Percentiles rank a stretch among this genome's conserved stretches.
phyloP scores from a whole-genome alignment of 2,329 filamentous ascomycete species.

The Sporothrix brasiliensis region DNA sequence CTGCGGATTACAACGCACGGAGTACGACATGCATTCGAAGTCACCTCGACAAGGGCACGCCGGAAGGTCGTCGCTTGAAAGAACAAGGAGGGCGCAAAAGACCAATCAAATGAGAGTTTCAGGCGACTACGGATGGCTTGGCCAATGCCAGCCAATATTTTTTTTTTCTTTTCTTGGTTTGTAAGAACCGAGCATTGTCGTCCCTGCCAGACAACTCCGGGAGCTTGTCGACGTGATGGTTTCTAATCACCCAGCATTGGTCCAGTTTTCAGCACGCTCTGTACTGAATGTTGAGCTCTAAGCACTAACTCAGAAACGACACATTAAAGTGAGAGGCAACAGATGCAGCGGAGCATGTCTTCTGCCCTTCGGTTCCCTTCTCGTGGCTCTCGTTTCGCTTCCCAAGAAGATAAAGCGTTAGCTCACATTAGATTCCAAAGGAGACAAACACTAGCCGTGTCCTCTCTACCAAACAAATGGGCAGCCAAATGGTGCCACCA shows the following conservation, averaged over 20 bases:
- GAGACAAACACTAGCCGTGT: background rate
- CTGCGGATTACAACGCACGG: too few species aligned
- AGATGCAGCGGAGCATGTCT: background rate
- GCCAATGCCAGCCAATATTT: background rate
- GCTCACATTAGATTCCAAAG: background rate
- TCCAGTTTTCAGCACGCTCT: too few species aligned
- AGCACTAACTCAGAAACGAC: background rate
- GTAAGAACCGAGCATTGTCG: background rate
- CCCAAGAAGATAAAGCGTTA: too few species aligned
- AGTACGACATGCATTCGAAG: too few species aligned
- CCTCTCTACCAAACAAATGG: background rate
- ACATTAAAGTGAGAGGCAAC: background rate
- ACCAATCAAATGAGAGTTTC: background rate
- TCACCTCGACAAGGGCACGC: background rate
- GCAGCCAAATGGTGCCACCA: background rate
- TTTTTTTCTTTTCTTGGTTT: background rate
- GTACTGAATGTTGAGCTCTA: too few species aligned
- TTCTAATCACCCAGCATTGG: too few species aligned
- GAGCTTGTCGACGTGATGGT: background rate
- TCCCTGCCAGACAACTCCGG: background rate
- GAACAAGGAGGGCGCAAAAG: background rate
- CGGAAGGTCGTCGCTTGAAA: background rate
- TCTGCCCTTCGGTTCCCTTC: background rate
- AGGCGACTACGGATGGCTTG: background rate
- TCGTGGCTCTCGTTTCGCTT: too few species aligned